Evolutionary conservation across 1,139 yeast genomes (phyloP).

Genomic region (Kodamaea suecica): DNA sequence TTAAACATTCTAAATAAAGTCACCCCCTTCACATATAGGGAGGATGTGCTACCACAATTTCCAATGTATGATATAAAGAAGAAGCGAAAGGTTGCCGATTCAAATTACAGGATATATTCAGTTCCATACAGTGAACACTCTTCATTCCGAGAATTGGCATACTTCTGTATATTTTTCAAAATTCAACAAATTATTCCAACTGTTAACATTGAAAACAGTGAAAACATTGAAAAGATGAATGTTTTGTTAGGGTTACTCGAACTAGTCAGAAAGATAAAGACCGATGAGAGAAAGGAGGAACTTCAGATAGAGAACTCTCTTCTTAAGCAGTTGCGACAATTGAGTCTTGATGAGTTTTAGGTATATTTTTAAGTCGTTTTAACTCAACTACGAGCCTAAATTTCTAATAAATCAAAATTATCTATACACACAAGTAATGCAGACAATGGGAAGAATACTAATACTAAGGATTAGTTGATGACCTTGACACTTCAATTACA

Average conservation of each 20-base stretch:
- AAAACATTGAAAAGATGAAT: slow-evolving; percentile 37
- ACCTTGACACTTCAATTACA: too few relatives aligned
- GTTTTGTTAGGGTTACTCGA: slow-evolving; percentile 50
- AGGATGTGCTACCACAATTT: slow-evolving; percentile 35
- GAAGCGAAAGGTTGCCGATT: slow-evolving; percentile 23
- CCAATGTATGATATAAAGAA: slow-evolving; percentile 16
- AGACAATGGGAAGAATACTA: too few relatives aligned
- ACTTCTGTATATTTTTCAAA: slow-evolving; percentile 54
- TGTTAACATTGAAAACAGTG: slow-evolving; percentile 53
- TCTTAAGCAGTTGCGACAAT: not conserved
- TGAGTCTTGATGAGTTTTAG: slow-evolving; percentile 12
- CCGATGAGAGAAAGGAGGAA: slow-evolving; percentile 1
- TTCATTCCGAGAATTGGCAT: slow-evolving; percentile 72
- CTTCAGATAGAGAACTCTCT: not conserved
- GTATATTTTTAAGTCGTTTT: not conserved
- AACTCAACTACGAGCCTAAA: too few relatives aligned
- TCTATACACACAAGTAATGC: too few relatives aligned
- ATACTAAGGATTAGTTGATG: too few relatives aligned
- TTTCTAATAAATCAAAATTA: too few relatives aligned
- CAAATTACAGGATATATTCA: slow-evolving; percentile 47
- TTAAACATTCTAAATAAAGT: slow-evolving; percentile 17
- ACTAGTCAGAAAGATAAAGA: slow-evolving; percentile 12
- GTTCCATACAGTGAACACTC: slow-evolving; percentile 95
- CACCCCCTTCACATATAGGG: slow-evolving; percentile 25
- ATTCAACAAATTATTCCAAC: slow-evolving; percentile 69